Evolutionary conservation across 2,329 filamentous ascomycete genomes (phyloP), one percentile per base, ranked within the genome.

Genomic region (Exophiala bonariae): DNA sequence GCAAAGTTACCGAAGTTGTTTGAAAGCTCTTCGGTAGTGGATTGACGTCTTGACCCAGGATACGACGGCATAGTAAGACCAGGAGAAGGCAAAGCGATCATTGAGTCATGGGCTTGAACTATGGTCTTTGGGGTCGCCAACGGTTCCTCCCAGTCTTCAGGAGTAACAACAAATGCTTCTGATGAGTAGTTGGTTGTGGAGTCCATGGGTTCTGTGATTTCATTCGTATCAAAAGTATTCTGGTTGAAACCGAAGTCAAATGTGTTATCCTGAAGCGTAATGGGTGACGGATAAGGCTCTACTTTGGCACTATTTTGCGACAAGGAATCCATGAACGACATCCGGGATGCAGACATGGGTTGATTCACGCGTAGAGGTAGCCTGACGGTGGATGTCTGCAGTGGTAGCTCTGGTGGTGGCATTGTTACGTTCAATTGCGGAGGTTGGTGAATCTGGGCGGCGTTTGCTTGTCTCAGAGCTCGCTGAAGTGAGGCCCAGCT

Each of bases 401-500:
- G 19, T 33, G 52, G 48, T 18, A 50, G 26, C 7, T 44, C 41
- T 16, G 49, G 52, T 44, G 49, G 49, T 14, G 49, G 31, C 49
- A 55, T 50, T 18, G 33, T 26, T 11, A 33, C 22, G 5, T 50
- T 42, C 4, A 39, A 14, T 26, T 55, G 52, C 16, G 43, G 19
- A 20, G 40, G 19, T 16, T 47, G 54, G 19, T 63, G 59, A 26
- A 61, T 62, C 17, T 66, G 66, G 40, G 67, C 68, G 37, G 68
- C 67, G 45, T 67, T 66, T 9, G 69, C 68, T 31, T 68, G 66
- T 46, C 65, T 66, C 39, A 73, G 60, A n/a, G 69, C 68, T 47
- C 70, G 60, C 53, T 72, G 70, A 37, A 72, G 57, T n/a, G 70
- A 72, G 8, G 65, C 67, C 56, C 70, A 71, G 13, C 66, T 71